A percentile compares a stretch with the other conserved stretches of the same genome.
Evolutionary conservation across 805 yeast species (phyloP).

Genomic region (Teunomyces barrocoloradensis): DNA sequence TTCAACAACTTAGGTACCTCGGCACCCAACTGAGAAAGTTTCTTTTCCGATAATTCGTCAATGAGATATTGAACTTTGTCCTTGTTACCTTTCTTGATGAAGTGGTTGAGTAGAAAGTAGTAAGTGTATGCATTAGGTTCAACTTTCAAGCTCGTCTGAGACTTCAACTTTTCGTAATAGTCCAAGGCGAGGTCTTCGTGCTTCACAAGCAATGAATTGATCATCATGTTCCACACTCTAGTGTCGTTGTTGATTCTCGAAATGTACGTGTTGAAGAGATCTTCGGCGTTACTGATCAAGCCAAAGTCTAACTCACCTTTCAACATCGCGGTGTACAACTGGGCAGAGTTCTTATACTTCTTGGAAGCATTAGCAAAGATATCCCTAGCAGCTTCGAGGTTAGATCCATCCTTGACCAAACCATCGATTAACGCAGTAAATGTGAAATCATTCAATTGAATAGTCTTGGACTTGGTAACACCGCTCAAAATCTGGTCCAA

Average conservation of each 20-base stretch:
- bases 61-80: conserved; percentile 34
- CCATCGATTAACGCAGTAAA: conserved; percentile 54
- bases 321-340: conserved; percentile 46
- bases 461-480: conserved; percentile 29
- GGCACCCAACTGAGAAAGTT: conserved; percentile 34
- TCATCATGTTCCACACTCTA: conserved; percentile 42
- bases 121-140: conserved; percentile 52
- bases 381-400: conserved; percentile 50
- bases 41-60: conserved; percentile 32
- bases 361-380: conserved; percentile 43
- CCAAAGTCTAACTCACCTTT: conserved; percentile 46
- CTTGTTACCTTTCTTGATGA: conserved; percentile 27
- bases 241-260: conserved; percentile 34
- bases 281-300: conserved; percentile 26
- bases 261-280: conserved; percentile 33
- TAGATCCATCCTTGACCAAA: conserved; percentile 45
- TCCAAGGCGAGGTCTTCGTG: conserved; percentile 39
- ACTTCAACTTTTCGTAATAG: conserved; percentile 37
- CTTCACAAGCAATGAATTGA: conserved; percentile 25
- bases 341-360: conserved; percentile 29
- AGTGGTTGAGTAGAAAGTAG: conserved; percentile 45
- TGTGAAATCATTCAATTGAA: conserved; percentile 45
- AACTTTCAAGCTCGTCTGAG: conserved; percentile 14
- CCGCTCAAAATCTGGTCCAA: conserved; percentile 39
- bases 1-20: conserved; percentile 37